phyloP scores from a whole-genome alignment of 768 basidiomycete species.

The Rhodosporidiobolus sp. region DNA sequence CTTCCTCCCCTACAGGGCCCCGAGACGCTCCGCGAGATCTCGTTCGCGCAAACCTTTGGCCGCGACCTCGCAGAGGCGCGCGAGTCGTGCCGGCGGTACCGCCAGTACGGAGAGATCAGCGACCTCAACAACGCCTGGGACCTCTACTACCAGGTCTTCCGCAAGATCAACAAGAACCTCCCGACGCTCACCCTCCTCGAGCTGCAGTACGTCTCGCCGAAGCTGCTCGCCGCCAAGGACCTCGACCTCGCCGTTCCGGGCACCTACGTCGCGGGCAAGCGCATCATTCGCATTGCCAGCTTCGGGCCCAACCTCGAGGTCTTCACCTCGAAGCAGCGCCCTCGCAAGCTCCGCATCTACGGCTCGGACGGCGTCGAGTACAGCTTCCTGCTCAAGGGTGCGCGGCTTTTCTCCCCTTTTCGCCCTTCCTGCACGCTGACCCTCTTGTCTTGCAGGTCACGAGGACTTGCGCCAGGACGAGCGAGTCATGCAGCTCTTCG shows the following conservation, averaged over 20 bases:
- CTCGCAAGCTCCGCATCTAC: conserved; percentile 76
- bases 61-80: conserved; percentile 87
- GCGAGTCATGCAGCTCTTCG: conserved; percentile 97
- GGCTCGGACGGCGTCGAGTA: conserved; percentile 93
- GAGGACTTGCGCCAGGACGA: conserved; percentile 99
- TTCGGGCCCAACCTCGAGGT: conserved; percentile 88
- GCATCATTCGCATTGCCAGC: conserved; percentile 73
- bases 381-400: conserved; percentile 86
- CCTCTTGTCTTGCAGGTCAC: conserved; percentile 63
- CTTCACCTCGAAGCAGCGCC: conserved; percentile 94
- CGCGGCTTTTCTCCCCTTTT: conserved; percentile 2
- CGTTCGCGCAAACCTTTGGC: conserved; percentile 90
- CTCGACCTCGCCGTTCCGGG: conserved; percentile 96
- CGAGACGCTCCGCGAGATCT: conserved; percentile 87
- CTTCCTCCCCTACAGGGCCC: conserved; percentile 64
- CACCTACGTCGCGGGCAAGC: conserved; percentile 84
- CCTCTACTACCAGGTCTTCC: conserved; percentile 94
- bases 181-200: conserved; percentile 78
- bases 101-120: conserved; percentile 75
- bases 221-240: conserved; percentile 78
- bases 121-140: conserved; percentile 98
- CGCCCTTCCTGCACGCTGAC: background rate
- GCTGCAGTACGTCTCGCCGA: conserved; percentile 94
- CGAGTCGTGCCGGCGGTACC: conserved; percentile 82
- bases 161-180: conserved; percentile 90